Percentiles rank a stretch among this genome's conserved stretches.
phyloP scores from a whole-genome alignment of 805 yeast species.

The Candida chauliodis region DNA sequence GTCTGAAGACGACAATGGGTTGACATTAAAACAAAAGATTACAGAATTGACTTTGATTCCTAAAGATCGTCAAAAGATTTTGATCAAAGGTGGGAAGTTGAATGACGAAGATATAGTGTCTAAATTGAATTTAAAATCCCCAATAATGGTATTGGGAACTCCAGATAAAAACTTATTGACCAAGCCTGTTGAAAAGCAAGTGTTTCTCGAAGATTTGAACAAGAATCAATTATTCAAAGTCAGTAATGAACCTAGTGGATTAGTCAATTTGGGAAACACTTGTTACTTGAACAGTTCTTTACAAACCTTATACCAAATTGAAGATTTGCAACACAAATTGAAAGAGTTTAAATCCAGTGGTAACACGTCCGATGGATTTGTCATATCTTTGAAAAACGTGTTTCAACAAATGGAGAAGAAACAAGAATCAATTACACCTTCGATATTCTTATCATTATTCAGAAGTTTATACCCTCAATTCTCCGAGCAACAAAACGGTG shows the following conservation, averaged over 20 bases:
- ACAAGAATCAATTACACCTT: slow-evolving; percentile 58
- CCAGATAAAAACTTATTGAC: slow-evolving; percentile 61
- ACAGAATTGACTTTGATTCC: slow-evolving; percentile 77
- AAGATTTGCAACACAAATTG: slow-evolving; percentile 38
- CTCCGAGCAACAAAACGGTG: slow-evolving; percentile 74
- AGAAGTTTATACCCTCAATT: slow-evolving; percentile 83
- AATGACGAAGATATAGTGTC: slow-evolving; percentile 61
- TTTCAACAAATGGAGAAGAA: slow-evolving; percentile 45
- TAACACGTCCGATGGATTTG: slow-evolving; percentile 16
- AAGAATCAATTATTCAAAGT: slow-evolving; percentile 37
- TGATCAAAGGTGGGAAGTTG: slow-evolving; percentile 86
- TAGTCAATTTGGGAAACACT: slow-evolving; percentile 70
- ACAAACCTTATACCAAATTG: slow-evolving; percentile 49
- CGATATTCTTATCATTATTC: slow-evolving; percentile 58
- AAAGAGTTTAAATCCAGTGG: slow-evolving; percentile 13
- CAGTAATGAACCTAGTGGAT: slow-evolving; percentile 57
- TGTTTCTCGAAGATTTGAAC: slow-evolving; percentile 68
- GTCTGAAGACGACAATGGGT: slow-evolving; percentile 53
- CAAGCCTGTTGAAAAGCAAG: slow-evolving; percentile 51
- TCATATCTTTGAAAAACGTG: slow-evolving; percentile 37
- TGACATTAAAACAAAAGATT: slow-evolving; percentile 64
- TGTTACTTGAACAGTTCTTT: slow-evolving; percentile 72
- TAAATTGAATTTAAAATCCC: slow-evolving; percentile 57
- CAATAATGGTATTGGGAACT: slow-evolving; percentile 88
- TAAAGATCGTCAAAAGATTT: slow-evolving; percentile 83